A percentile compares a stretch with the other conserved stretches of the same genome.
These are phyloP conservation scores for Termitomyces sp. DNA, from an alignment of 768 basidiomycete species.

Conservation along the genomic window DNA sequence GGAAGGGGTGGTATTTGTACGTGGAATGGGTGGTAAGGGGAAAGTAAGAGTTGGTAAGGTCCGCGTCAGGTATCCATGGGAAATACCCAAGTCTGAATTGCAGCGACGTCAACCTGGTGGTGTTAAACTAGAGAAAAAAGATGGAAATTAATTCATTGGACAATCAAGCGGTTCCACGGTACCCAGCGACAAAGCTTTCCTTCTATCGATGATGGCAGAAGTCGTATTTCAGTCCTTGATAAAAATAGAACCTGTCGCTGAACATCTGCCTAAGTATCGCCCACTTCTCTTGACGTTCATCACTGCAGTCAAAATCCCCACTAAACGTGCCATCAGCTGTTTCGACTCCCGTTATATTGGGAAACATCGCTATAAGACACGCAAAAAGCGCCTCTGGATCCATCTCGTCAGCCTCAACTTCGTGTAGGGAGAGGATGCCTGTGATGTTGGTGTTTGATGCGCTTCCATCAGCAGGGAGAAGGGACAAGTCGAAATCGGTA, in stretches of 20 bases:
- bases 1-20: too few relatives aligned
- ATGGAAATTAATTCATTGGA: too few relatives aligned
- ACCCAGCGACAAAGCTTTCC: too few relatives aligned
- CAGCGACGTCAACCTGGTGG: too few relatives aligned
- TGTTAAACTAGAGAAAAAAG: too few relatives aligned
- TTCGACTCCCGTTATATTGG: neutral
- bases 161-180: too few relatives aligned
- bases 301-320: neutral
- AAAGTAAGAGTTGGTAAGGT: too few relatives aligned
- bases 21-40: too few relatives aligned
- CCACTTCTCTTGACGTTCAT: neutral
- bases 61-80: too few relatives aligned
- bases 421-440: neutral
- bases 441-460: neutral
- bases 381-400: neutral
- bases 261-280: neutral
- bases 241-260: neutral
- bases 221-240: neutral
- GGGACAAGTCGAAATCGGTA: neutral
- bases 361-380: conserved; percentile 1
- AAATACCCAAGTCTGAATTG: too few relatives aligned
- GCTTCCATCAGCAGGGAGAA: neutral
- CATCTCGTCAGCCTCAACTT: neutral
- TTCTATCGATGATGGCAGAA: too few relatives aligned
- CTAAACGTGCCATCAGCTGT: neutral